Percentiles rank a stretch among this genome's conserved stretches.
Conservation (phyloP, 2,329 filamentous ascomycete genomes). For the Diaporthe sp. region DNA sequence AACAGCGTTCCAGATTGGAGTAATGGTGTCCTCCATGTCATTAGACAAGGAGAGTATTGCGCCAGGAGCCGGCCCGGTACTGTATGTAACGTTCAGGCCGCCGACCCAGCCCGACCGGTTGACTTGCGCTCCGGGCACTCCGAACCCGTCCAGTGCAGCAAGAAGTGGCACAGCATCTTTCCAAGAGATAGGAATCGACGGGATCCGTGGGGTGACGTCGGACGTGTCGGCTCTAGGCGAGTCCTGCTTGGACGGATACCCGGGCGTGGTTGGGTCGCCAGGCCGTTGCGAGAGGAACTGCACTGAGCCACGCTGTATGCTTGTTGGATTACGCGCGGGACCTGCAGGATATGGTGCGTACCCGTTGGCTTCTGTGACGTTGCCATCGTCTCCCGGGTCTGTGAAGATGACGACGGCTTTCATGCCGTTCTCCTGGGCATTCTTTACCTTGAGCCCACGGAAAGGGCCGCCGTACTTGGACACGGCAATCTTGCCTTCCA, state of each 20-base stretch:
- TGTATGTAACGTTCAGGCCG: slow-evolving; percentile 3
- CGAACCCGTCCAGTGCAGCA: slow-evolving; percentile 84
- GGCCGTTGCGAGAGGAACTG: slow-evolving; percentile 80
- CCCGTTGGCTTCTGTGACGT: slow-evolving; percentile 85
- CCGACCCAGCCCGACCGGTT: slow-evolving; percentile 16
- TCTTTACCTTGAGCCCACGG: slow-evolving; percentile 91
- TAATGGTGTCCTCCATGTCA: slow-evolving; percentile 49
- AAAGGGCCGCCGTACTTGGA: slow-evolving; percentile 89
- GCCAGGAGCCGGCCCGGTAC: slow-evolving; percentile 5
- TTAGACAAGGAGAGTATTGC: not conserved
- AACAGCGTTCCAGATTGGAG: slow-evolving; percentile 90
- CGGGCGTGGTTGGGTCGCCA: slow-evolving; percentile 90
- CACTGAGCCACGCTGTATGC: slow-evolving; percentile 89
- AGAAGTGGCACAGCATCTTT: slow-evolving; percentile 87
- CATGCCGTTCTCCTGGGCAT: slow-evolving; percentile 91
- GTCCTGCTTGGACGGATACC: slow-evolving; percentile 94
- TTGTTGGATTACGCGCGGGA: slow-evolving; percentile 87
- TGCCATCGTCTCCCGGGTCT: slow-evolving; percentile 90
- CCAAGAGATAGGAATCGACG: slow-evolving; percentile 93
- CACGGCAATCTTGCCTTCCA: slow-evolving; percentile 89
- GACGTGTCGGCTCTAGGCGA: slow-evolving; percentile 80
- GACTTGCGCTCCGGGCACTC: not conserved
- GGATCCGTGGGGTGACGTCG: slow-evolving; percentile 82
- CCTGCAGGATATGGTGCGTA: slow-evolving; percentile 85
- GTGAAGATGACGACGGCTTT: slow-evolving; percentile 86